phyloP scores from a whole-genome alignment of 192 early-diverging fungal genomes.

The Coemansia sp. region DNA sequence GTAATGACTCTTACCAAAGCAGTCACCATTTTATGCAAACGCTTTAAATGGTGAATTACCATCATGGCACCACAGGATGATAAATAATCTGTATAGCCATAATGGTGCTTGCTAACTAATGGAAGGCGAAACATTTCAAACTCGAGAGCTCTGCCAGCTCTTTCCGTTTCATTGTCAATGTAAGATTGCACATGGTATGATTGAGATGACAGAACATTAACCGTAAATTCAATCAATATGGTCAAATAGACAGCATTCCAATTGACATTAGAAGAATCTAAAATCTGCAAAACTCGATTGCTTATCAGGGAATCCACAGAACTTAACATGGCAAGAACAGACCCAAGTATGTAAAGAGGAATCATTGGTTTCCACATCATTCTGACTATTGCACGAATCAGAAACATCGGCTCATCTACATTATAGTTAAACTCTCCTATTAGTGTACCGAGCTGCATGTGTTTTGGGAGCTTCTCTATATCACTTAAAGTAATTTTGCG shows the following conservation, averaged over 20 bases:
- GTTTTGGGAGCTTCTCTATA: conserved; percentile 21
- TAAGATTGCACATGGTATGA: background rate
- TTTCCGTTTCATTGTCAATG: background rate
- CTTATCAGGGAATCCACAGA: background rate
- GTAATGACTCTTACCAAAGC: background rate
- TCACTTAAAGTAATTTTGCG: conserved; percentile 23
- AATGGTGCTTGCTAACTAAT: background rate
- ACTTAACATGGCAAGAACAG: background rate
- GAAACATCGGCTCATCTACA: conserved; percentile 26
- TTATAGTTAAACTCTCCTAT: conserved; percentile 37
- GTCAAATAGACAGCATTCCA: conserved; percentile 26
- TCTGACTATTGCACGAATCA: conserved; percentile 34
- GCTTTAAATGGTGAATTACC: background rate
- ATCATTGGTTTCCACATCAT: conserved; percentile 43
- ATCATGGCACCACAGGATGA: background rate
- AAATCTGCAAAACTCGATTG: conserved; percentile 13
- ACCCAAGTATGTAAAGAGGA: conserved; percentile 17
- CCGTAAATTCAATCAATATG: background rate
- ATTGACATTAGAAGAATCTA: conserved; percentile 14
- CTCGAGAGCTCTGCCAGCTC: conserved; percentile 12
- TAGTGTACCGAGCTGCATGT: conserved; percentile 6
- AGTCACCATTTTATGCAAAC: background rate
- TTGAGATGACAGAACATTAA: conserved; percentile 2
- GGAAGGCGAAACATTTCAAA: conserved; percentile 36
- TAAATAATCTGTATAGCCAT: background rate